phyloP scores from a whole-genome alignment of 371 early-diverging fungal species.

The Fennellomyces sp. region DNA sequence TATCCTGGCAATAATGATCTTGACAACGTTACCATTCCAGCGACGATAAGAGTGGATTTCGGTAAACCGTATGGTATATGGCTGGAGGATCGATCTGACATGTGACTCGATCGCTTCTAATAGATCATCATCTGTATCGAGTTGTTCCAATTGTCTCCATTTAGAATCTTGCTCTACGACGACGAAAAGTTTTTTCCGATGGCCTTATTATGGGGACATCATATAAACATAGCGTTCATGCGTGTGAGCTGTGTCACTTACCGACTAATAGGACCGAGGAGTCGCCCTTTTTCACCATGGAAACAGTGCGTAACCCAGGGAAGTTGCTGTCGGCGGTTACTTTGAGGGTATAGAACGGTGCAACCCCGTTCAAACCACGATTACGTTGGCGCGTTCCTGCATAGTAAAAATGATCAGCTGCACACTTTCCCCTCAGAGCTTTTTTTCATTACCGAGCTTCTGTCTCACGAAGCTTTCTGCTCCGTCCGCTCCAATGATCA shows the following conservation, averaged over 20 bases:
- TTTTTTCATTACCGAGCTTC: slow-evolving; percentile 32
- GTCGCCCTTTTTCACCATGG: slow-evolving; percentile 25
- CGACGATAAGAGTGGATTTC: slow-evolving; percentile 22
- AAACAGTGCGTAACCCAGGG: slow-evolving; percentile 27
- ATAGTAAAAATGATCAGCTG: background rate
- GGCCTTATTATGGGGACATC: slow-evolving; percentile 20
- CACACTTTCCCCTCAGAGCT: background rate
- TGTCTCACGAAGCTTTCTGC: slow-evolving; percentile 34
- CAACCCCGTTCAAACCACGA: background rate
- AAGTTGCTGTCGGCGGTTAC: slow-evolving; percentile 27
- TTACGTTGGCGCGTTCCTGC: background rate
- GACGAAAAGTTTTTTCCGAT: slow-evolving; percentile 27
- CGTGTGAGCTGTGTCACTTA: slow-evolving; percentile 13
- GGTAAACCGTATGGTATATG: slow-evolving; percentile 31
- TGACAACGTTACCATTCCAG: slow-evolving; percentile 37
- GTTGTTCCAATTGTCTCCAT: slow-evolving; percentile 29
- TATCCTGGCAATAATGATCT: no score
- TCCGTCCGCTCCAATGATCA: slow-evolving; percentile 41
- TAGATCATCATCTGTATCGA: slow-evolving; percentile 29
- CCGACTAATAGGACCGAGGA: slow-evolving; percentile 28
- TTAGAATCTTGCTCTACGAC: slow-evolving; percentile 34
- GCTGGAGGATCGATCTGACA: slow-evolving; percentile 30
- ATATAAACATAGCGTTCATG: background rate
- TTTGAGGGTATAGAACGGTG: slow-evolving; percentile 33
- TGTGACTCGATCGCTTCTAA: slow-evolving; percentile 22